A percentile compares a stretch with the other conserved stretches of the same genome.
Evolutionary conservation across 2,329 filamentous ascomycete genomes (phyloP).

Genomic region (Neopestalotiopsis clavispora): DNA sequence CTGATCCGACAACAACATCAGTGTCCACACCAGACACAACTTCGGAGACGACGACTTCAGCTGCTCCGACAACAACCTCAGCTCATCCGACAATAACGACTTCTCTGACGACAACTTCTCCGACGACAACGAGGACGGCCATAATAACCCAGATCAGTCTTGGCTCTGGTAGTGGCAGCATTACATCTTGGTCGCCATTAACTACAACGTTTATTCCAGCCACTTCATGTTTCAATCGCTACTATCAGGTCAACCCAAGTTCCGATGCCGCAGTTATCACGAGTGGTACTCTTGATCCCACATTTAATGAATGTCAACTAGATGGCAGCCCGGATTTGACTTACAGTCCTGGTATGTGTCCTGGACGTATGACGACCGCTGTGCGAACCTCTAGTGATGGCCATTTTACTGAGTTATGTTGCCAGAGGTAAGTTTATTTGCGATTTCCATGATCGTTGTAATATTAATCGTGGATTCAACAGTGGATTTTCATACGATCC

Average conservation of each 20-base stretch:
- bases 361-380: neutral
- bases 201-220: neutral
- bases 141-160: too few species aligned
- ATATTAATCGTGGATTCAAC: too few species aligned
- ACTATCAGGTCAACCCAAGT: neutral
- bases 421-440: neutral
- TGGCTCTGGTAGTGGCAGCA: too few species aligned
- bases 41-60: too few species aligned
- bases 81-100: too few species aligned
- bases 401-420: neutral
- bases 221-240: neutral
- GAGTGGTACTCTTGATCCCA: neutral
- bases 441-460: too few species aligned
- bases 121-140: too few species aligned
- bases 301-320: neutral
- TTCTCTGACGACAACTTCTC: too few species aligned
- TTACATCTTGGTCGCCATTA: neutral
- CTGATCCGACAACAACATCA: too few species aligned
- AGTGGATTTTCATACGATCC: neutral
- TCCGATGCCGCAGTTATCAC: neutral
- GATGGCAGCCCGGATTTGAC: neutral
- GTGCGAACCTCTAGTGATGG: neutral
- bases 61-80: too few species aligned
- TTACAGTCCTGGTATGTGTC: neutral
- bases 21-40: too few species aligned